These are phyloP conservation scores for Nitzschia palea DNA, from an alignment of 108 stramenopile species.

Conservation along the genomic window DNA sequence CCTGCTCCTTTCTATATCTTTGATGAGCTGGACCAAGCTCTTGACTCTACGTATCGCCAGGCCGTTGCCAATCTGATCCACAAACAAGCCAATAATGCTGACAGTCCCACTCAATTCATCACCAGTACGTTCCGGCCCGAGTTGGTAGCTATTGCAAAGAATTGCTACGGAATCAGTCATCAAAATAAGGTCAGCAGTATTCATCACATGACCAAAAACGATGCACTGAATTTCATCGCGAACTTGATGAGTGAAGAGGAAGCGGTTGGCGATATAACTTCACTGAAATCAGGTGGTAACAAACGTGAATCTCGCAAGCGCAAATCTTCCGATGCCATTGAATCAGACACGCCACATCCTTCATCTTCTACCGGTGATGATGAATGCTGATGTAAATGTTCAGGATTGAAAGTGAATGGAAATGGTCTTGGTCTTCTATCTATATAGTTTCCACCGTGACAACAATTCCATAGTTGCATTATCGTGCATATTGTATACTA, in stretches of 20 bases:
- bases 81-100: slow-evolving; percentile 83
- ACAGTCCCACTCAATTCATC: slow-evolving; percentile 98
- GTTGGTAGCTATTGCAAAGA: slow-evolving; percentile 87
- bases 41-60: slow-evolving; percentile 94
- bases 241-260: slow-evolving; percentile 89
- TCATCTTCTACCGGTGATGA: too few relatives aligned
- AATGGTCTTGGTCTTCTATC: too few relatives aligned
- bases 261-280: slow-evolving; percentile 70
- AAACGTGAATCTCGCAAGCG: slow-evolving; percentile 36
- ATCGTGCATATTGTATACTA: too few relatives aligned
- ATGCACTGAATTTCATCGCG: slow-evolving; percentile 85
- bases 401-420: too few relatives aligned
- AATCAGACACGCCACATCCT: slow-evolving; percentile 1
- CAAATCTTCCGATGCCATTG: slow-evolving; percentile 11
- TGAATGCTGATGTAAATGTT: too few relatives aligned
- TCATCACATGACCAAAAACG: slow-evolving; percentile 79
- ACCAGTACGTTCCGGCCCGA: slow-evolving; percentile 99
- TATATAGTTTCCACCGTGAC: too few relatives aligned
- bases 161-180: slow-evolving; percentile 87
- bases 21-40: slow-evolving; percentile 97
- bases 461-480: too few relatives aligned
- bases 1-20: slow-evolving; percentile 99
- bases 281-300: slow-evolving; percentile 19
- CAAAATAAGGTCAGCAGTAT: slow-evolving; percentile 88
- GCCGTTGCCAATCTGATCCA: slow-evolving; percentile 96